Evolutionary conservation across 129 eudicot species (phyloP).

Genomic region (Daucus carota): DH1_v3.0 NC_030381.2:24671501-24672000

Average conservation of each 20-base stretch:
- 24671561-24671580: slow-evolving; percentile 77
- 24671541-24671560: slow-evolving; percentile 82
- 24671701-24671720: slow-evolving; percentile 61
- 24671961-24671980: neutral
- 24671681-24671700: slow-evolving; percentile 87
- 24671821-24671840: slow-evolving; percentile 78
- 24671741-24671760: slow-evolving; percentile 85
- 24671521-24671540: slow-evolving; percentile 54
- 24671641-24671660: neutral
- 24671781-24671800: slow-evolving; percentile 72
- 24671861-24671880: slow-evolving; percentile 58
- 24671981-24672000: neutral
- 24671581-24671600: neutral
- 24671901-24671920: neutral
- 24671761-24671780: slow-evolving; percentile 77
- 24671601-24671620: neutral
- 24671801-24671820: slow-evolving; percentile 62
- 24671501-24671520: slow-evolving; percentile 75
- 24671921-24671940: neutral
- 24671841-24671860: slow-evolving; percentile 71
- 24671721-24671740: slow-evolving; percentile 83
- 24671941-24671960: neutral
- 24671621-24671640: neutral
- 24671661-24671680: slow-evolving; percentile 90
- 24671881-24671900: neutral